A percentile compares a stretch with the other conserved stretches of the same genome.
These are phyloP conservation scores for Melanopsichium pennsylvanicum DNA, from an alignment of 1,284 basidiomycete genomes.

Conservation along the genomic window DNA sequence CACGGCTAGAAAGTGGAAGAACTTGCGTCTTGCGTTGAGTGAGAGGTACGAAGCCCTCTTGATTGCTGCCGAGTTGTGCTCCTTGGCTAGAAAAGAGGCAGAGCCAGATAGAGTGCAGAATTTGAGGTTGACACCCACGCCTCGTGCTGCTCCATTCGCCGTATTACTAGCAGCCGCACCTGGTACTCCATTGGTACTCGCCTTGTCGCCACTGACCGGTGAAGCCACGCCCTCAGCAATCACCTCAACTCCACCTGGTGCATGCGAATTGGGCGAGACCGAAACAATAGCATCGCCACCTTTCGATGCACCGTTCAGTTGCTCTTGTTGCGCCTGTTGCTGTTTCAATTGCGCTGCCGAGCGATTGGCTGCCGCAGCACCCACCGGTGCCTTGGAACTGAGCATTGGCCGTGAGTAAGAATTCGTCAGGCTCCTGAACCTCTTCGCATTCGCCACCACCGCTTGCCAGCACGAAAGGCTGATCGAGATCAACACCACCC, in stretches of 20 bases:
- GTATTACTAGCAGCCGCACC: constrained; percentile 6
- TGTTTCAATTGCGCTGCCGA: constrained; percentile 18
- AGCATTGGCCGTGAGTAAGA: constrained; percentile 31
- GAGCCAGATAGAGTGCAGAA: constrained; percentile 29
- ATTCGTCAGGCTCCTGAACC: constrained; percentile 37
- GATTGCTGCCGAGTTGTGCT: constrained; percentile 41
- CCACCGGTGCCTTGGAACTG: constrained; percentile 11
- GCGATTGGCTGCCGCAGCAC: constrained; percentile 10
- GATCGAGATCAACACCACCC: constrained; percentile 79
- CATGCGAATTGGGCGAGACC: constrained; percentile 23
- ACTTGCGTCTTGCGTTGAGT: constrained; percentile 94
- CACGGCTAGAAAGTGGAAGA: constrained; percentile 94
- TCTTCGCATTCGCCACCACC: constrained; percentile 50
- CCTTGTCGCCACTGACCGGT: not conserved
- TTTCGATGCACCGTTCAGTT: constrained; percentile 9
- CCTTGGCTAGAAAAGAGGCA: constrained; percentile 35
- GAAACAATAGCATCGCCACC: constrained; percentile 9
- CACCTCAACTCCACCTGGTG: constrained; percentile 30
- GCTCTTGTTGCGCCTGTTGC: constrained; percentile 35
- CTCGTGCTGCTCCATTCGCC: constrained; percentile 10
- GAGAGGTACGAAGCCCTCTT: constrained; percentile 69
- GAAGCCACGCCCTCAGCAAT: constrained; percentile 6
- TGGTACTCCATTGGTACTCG: no score
- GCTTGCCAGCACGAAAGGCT: constrained; percentile 89
- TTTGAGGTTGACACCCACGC: constrained; percentile 25